These are phyloP conservation scores for Ceratocystis ficicola DNA, from an alignment of 2,329 filamentous ascomycete genomes.

Conservation along the genomic window DNA sequence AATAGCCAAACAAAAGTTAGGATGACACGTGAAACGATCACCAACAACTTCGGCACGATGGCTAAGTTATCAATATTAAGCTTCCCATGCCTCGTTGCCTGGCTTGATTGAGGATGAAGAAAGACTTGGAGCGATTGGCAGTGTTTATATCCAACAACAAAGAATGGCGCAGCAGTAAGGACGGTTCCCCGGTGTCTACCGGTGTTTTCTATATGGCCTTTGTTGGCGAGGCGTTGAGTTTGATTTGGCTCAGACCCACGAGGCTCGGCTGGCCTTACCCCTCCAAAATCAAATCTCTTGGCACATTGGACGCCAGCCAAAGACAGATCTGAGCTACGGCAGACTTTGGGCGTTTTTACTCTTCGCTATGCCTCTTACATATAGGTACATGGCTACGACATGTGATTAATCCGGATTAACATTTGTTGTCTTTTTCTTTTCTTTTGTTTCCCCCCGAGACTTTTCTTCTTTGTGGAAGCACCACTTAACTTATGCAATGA, in stretches of 20 bases:
- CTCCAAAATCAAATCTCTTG: background rate
- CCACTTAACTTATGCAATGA: background rate
- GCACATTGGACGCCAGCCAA: background rate
- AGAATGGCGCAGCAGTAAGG: constrained; percentile 10
- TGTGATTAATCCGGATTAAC: background rate
- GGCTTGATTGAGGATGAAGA: background rate
- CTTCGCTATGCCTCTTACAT: background rate
- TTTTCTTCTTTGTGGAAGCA: background rate
- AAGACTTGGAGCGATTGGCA: background rate
- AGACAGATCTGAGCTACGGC: constrained; percentile 16
- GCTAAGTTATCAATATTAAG: too few relatives aligned
- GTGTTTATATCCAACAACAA: background rate
- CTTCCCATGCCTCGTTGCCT: background rate
- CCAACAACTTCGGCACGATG: background rate
- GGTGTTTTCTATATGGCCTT: background rate
- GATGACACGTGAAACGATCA: background rate
- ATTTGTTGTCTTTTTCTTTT: background rate
- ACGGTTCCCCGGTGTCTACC: constrained; percentile 10
- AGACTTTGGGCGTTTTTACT: background rate
- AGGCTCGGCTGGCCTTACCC: too few relatives aligned
- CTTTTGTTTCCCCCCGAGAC: background rate
- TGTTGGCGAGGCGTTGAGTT: too few relatives aligned
- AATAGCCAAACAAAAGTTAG: background rate
- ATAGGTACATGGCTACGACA: background rate
- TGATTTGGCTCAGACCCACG: too few relatives aligned